phyloP scores from a whole-genome alignment of 306 rosid species.

The Citrullus amarus region DNA sequence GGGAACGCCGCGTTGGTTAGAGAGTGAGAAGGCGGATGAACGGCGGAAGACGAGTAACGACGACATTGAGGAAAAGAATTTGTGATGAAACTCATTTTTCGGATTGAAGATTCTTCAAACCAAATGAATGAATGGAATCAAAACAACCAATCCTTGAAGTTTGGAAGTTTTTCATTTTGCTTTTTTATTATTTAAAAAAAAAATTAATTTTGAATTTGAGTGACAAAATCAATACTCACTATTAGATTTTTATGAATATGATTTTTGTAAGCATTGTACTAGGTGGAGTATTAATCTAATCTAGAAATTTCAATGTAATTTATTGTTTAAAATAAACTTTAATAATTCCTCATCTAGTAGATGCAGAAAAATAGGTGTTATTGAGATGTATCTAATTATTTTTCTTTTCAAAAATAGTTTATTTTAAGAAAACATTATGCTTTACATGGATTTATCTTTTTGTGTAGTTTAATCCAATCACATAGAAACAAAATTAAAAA shows the following conservation, averaged over 20 bases:
- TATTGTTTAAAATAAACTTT: too few relatives aligned
- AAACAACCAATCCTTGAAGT: neutral
- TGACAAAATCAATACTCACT: neutral
- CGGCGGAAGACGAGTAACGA: neutral
- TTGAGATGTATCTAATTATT: too few relatives aligned
- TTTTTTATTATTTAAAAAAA: neutral
- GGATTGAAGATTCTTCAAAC: neutral
- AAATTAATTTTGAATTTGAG: neutral
- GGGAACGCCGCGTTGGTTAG: conserved; percentile 17
- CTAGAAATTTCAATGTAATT: too few relatives aligned
- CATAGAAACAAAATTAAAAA: too few relatives aligned
- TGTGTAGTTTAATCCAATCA: too few relatives aligned
- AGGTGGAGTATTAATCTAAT: neutral
- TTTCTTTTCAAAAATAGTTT: too few relatives aligned
- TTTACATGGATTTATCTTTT: too few relatives aligned
- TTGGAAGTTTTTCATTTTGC: neutral
- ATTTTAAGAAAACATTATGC: too few relatives aligned
- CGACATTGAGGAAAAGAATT: neutral
- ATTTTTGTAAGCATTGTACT: neutral
- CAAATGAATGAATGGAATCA: neutral
- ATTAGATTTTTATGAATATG: neutral
- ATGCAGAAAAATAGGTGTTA: too few relatives aligned
- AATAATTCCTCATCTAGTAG: too few relatives aligned
- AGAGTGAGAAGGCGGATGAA: neutral
- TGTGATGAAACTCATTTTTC: neutral